A percentile compares a stretch with the other conserved stretches of the same genome.
Evolutionary conservation across 352 stramenopile species (phyloP).

Genomic region (Globisporangium okanoganense): DNA sequence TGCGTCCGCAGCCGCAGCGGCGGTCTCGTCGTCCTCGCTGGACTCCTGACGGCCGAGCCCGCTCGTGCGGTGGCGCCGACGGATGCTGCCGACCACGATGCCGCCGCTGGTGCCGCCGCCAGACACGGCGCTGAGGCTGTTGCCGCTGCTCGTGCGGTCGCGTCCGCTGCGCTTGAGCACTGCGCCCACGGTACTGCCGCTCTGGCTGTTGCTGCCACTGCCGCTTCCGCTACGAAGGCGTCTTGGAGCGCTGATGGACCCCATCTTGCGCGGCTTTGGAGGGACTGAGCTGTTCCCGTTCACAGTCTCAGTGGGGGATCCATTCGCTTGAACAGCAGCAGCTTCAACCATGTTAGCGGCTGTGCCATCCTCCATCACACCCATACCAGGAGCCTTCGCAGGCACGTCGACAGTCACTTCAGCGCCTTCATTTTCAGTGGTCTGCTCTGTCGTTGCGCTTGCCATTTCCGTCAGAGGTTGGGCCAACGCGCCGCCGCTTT

Average conservation of each 20-base stretch:
- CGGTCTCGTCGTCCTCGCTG: slow-evolving; percentile 25
- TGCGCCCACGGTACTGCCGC: slow-evolving; percentile 13
- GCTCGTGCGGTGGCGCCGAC: slow-evolving; percentile 7
- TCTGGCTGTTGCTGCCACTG: slow-evolving; percentile 31
- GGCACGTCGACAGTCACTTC: not conserved
- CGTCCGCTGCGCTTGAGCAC: slow-evolving; percentile 17
- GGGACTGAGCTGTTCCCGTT: slow-evolving; percentile 20
- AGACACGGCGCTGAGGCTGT: slow-evolving; percentile 3
- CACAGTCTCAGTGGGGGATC: not conserved
- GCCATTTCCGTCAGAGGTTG: not conserved
- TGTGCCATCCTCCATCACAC: not conserved
- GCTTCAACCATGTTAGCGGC: not conserved
- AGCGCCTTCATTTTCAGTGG: not conserved
- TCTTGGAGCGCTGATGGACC: slow-evolving; percentile 18
- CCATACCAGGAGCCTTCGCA: not conserved
- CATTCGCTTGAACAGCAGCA: not conserved
- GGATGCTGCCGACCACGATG: slow-evolving; percentile 12
- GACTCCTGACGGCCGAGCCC: slow-evolving; percentile 18
- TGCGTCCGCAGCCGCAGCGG: not conserved
- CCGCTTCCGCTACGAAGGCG: slow-evolving; percentile 53
- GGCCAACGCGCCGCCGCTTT: not conserved
- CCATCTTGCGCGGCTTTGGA: slow-evolving; percentile 33
- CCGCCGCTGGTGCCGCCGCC: slow-evolving; percentile 2
- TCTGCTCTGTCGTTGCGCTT: not conserved
- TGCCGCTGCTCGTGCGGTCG: slow-evolving; percentile 25